Evolutionary conservation across 2,329 filamentous ascomycete species (phyloP), one percentile per base, ranked within the genome.

Genomic region (Akanthomyces lecanii): DNA sequence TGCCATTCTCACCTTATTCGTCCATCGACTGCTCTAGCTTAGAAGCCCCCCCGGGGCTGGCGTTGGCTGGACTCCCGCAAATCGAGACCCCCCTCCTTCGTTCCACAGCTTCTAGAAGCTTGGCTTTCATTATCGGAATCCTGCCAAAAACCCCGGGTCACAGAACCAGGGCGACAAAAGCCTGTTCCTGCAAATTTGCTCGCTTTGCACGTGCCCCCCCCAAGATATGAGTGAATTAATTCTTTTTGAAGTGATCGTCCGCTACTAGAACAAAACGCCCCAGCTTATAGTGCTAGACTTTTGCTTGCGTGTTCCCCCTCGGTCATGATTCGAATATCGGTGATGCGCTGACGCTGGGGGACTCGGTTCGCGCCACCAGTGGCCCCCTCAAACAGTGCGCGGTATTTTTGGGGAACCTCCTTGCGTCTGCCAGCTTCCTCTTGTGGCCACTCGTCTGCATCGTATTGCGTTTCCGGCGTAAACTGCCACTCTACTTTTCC

Each of bases 91-190:
- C 25, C 10, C 33, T 36, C 33, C 33, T 36, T 11, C 33, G 14
- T 28, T 51, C 57, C 52, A 60, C 33, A 60, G 45, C 57, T 60
- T 60, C 57, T 38, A 60, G 57, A 60, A 60, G 57, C 47, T 44
- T 60, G 57, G 33, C 57, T 25, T 18, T 42, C 16, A 10, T 36
- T 36, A 8, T 36, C 33, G 2, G 33, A 36, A 36, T 11, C 28
- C 12, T 12, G 25, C 11, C 21, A 14, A 11, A 8, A 36, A 8
- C 14, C 7, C 25, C 12, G 11, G 16, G 42, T 40, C 45, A 38
- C 47, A 18, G 25, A 44, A 33, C 57, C 47, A 38, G 57, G 57
- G 57, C 36, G 57, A 38, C 30, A 16, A 42, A 8, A 21, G 21
- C 11, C 28, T 25, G 25, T 10, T 30, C 16, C 23, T 30, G 6